Evolutionary conservation across 176 grass and related monocot genomes (phyloP).

Genomic region (Oryza glumipatula): DNA sequence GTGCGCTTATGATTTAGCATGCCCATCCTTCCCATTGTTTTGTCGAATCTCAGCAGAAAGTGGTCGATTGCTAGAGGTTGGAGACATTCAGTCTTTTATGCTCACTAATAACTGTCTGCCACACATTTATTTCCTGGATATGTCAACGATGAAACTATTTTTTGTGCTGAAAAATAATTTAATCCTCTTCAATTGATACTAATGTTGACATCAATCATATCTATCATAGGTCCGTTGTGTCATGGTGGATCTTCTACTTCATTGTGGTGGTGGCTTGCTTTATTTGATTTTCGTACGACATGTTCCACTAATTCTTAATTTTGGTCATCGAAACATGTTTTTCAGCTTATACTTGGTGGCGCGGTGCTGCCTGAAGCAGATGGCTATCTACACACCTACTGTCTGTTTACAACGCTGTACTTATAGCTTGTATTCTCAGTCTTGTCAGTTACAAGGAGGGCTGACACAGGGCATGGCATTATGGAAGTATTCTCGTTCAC

Average conservation of each 20-base stretch:
- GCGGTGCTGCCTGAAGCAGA: conserved; percentile 35
- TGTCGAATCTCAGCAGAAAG: background rate
- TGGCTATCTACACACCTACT: conserved; percentile 39
- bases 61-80: background rate
- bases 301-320: conserved; percentile 2
- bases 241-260: background rate
- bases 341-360: conserved; percentile 24
- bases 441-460: conserved; percentile 44
- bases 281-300: background rate
- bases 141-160: background rate
- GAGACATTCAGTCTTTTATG: background rate
- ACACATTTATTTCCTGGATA: background rate
- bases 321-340: conserved; percentile 5
- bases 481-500: conserved; percentile 31
- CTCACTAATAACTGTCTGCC: background rate
- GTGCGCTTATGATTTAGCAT: background rate
- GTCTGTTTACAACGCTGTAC: conserved; percentile 42
- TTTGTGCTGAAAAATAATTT: background rate
- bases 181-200: background rate
- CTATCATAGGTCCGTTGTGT: background rate
- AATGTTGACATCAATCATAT: background rate
- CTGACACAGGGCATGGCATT: conserved; percentile 27
- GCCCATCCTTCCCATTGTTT: background rate
- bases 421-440: conserved; percentile 45
- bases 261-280: background rate